A percentile compares a stretch with the other conserved stretches of the same genome.
Evolutionary conservation across 257 asterid species (phyloP).

Genomic region (Plantago major): DNA sequence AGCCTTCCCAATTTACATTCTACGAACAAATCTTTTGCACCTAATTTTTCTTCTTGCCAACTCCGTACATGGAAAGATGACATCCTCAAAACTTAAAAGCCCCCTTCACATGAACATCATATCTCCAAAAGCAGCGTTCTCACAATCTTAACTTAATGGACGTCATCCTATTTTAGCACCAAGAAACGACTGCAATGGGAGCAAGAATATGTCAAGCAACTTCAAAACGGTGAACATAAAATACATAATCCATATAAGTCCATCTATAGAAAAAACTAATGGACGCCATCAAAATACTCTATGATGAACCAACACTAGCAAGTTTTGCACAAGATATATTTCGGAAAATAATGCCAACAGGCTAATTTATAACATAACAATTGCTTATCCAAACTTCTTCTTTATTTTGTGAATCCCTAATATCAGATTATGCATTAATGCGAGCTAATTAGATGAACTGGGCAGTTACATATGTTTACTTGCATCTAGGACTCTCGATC

Average conservation of each 20-base stretch:
- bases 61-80: neutral
- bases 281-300: no score
- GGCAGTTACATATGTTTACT: neutral
- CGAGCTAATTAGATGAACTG: neutral
- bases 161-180: constrained; percentile 23
- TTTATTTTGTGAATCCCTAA: neutral
- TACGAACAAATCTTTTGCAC: neutral
- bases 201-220: neutral
- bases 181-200: constrained; percentile 22
- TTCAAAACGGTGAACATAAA: neutral
- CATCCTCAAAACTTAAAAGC: neutral
- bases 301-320: no score
- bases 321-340: no score
- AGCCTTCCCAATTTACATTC: neutral
- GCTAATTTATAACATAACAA: neutral
- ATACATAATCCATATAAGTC: no score
- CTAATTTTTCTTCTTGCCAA: no score
- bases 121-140: neutral
- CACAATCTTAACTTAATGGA: constrained; percentile 1
- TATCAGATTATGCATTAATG: neutral
- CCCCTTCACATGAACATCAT: neutral
- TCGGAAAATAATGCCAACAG: neutral
- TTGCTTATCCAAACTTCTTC: neutral
- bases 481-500: neutral
- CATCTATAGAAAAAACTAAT: no score